phyloP scores from a whole-genome alignment of 2,329 filamentous ascomycete species.

The Aureobasidium sp. region DNA sequence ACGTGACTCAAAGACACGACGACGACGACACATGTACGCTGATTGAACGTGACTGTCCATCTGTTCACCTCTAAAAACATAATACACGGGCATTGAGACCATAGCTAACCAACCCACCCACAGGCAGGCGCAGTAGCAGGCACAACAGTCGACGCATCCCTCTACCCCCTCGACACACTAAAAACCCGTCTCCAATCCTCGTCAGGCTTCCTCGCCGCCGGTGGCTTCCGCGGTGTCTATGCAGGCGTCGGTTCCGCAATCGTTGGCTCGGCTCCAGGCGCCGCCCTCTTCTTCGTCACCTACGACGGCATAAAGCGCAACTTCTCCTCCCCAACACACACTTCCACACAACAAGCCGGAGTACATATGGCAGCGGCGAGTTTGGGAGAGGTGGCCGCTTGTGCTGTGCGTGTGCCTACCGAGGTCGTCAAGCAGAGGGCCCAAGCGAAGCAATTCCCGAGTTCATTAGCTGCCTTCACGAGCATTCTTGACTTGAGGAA shows the following conservation, averaged over 20 bases:
- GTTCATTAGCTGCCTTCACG: constrained; percentile 56
- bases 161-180: constrained; percentile 96
- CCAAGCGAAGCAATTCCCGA: constrained; percentile 75
- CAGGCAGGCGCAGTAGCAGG: constrained; percentile 84
- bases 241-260: constrained; percentile 82
- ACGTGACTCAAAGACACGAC: not conserved
- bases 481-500: constrained; percentile 50
- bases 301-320: constrained; percentile 22
- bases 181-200: constrained; percentile 93
- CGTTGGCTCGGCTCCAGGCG: constrained; percentile 84
- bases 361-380: constrained; percentile 78
- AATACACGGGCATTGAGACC: not conserved
- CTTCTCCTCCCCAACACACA: not conserved
- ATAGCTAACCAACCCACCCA: constrained; percentile 10
- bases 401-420: constrained; percentile 84
- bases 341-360: constrained; percentile 22
- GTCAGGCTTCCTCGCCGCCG: constrained; percentile 66
- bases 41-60: not conserved
- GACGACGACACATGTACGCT: no score
- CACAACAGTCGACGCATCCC: constrained; percentile 90
- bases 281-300: constrained; percentile 79
- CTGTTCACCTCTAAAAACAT: not conserved
- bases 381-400: constrained; percentile 83
- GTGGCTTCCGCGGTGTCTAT: constrained; percentile 89
- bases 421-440: constrained; percentile 97